A percentile compares a stretch with the other conserved stretches of the same genome.
These are phyloP conservation scores for Fusarium brevicatenulatum DNA, from an alignment of 2,329 filamentous ascomycete species.

Conservation along the genomic window DNA sequence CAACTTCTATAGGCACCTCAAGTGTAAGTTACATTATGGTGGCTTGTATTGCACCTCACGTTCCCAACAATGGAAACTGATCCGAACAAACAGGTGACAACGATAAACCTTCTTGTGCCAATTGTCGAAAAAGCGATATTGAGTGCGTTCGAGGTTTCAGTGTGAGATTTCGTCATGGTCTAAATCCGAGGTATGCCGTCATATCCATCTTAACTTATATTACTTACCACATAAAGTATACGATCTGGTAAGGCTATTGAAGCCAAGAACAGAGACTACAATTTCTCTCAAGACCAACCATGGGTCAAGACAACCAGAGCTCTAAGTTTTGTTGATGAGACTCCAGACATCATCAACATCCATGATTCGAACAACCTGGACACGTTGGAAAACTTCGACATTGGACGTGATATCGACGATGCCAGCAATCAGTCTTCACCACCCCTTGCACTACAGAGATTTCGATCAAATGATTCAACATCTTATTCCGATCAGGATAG, in stretches of 20 bases:
- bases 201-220: neutral
- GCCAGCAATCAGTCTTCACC: constrained; percentile 23
- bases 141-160: constrained; percentile 45
- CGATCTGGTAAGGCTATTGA: constrained; percentile 31
- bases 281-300: constrained; percentile 42
- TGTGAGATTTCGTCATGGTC: constrained; percentile 44
- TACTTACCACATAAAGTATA: constrained; percentile 29
- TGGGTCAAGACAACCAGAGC: constrained; percentile 44
- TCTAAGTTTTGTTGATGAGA: constrained; percentile 46
- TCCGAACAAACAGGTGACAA: constrained; percentile 29
- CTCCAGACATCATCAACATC: constrained; percentile 43
- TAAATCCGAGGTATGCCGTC: constrained; percentile 40
- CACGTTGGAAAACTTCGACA: constrained; percentile 12
- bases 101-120: constrained; percentile 38
- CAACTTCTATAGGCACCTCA: constrained; percentile 32
- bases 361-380: constrained; percentile 38
- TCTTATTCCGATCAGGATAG: constrained; percentile 6
- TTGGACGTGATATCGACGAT: constrained; percentile 1
- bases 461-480: constrained; percentile 1
- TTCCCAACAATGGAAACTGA: neutral
- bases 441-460: neutral
- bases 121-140: constrained; percentile 41
- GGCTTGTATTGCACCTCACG: neutral
- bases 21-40: constrained; percentile 28
- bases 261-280: constrained; percentile 31